Evolutionary conservation across 441 rosid species (phyloP).

Genomic region (Arabidopsis lyrata): DNA sequence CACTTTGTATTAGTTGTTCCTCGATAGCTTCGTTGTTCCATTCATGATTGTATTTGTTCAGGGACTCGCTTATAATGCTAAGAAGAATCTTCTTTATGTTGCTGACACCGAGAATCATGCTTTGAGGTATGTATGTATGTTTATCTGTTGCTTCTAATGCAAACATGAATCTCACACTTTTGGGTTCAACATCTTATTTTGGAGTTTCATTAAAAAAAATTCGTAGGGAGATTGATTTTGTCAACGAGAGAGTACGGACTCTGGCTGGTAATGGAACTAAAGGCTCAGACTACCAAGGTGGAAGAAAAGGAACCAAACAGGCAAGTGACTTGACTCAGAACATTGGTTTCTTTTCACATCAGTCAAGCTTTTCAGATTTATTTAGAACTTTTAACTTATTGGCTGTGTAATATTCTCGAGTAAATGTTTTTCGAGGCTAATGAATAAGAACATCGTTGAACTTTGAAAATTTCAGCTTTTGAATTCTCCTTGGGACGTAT

Average conservation of each 20-base stretch:
- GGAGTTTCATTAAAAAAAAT: slow-evolving; percentile 1
- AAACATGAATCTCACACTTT: not conserved
- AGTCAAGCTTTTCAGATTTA: not conserved
- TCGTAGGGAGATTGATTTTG: slow-evolving; percentile 90
- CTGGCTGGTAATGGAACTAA: slow-evolving; percentile 97
- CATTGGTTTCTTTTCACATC: not conserved
- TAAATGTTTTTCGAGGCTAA: not conserved
- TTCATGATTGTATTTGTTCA: slow-evolving; percentile 36
- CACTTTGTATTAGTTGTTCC: not conserved
- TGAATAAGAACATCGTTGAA: not conserved
- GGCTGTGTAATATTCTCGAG: not conserved
- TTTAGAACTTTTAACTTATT: not conserved
- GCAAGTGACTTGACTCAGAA: slow-evolving; percentile 48
- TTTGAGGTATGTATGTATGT: slow-evolving; percentile 64
- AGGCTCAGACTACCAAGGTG: slow-evolving; percentile 94
- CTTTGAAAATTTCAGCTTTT: slow-evolving; percentile 65
- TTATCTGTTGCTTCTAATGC: not conserved
- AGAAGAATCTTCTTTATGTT: slow-evolving; percentile 86
- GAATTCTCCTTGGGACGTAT: slow-evolving; percentile 98
- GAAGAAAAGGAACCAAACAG: slow-evolving; percentile 78
- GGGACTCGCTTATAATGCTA: slow-evolving; percentile 94
- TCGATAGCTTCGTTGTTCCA: slow-evolving; percentile 4
- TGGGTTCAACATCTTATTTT: not conserved
- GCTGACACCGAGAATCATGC: slow-evolving; percentile 99
- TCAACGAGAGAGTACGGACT: slow-evolving; percentile 74